These are phyloP conservation scores for Boechera divaricarpa DNA, from an alignment of 345 rosid species.

Conservation along the genomic window DNA sequence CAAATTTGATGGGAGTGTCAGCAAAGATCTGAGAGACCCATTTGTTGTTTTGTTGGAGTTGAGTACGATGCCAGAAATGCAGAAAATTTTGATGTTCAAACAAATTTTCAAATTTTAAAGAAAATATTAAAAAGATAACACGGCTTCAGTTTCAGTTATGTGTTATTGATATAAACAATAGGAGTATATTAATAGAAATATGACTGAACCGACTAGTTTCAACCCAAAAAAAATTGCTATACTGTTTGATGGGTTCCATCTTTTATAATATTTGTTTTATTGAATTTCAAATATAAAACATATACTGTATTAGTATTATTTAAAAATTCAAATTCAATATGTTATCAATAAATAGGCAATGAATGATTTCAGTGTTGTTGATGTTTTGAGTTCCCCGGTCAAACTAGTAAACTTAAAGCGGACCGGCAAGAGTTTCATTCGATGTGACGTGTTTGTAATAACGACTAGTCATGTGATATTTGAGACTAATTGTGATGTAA, in stretches of 20 bases:
- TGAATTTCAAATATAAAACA: not conserved
- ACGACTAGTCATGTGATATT: not conserved
- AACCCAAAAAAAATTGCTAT: not conserved
- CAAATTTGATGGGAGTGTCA: slow-evolving; percentile 35
- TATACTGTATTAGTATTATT: no score
- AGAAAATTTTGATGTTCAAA: not conserved
- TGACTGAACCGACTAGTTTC: not conserved
- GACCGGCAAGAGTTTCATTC: slow-evolving; percentile 26
- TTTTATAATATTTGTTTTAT: not conserved
- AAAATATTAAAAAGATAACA: not conserved
- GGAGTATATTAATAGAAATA: not conserved
- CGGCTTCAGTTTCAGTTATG: not conserved
- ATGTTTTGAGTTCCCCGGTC: not conserved
- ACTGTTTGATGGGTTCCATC: not conserved
- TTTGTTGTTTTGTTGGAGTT: slow-evolving; percentile 26
- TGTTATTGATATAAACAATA: not conserved
- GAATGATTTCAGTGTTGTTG: not conserved
- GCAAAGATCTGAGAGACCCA: slow-evolving; percentile 30
- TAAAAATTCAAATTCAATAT: not conserved
- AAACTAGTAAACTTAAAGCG: slow-evolving; percentile 20
- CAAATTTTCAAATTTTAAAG: not conserved
- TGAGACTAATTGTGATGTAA: not conserved
- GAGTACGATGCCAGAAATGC: slow-evolving; percentile 7
- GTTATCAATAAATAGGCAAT: not conserved
- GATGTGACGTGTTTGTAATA: slow-evolving; percentile 20